A percentile compares a stretch with the other conserved stretches of the same genome.
These are phyloP conservation scores for Sodiomyces alkalinus DNA, from an alignment of 2,329 filamentous ascomycete genomes.

Conservation along the genomic window DNA sequence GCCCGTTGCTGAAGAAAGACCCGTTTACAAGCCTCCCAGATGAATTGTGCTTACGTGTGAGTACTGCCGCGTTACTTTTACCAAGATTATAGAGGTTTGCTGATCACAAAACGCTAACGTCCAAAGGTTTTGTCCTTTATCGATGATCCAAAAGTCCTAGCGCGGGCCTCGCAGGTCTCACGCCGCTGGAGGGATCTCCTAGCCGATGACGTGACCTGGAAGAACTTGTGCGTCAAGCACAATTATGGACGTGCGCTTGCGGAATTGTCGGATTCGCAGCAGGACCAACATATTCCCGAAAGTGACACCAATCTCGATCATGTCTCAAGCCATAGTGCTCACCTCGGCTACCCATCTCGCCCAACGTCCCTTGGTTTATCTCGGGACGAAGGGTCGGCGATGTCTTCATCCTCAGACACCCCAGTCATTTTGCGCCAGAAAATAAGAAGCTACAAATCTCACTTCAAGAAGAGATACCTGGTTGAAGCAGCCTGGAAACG, in stretches of 20 bases:
- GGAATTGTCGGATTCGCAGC: constrained; percentile 28
- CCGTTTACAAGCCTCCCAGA: constrained; percentile 86
- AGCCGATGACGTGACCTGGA: constrained; percentile 96
- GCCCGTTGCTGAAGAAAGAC: constrained; percentile 87
- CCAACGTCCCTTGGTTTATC: too few species aligned
- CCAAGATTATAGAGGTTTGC: too few species aligned
- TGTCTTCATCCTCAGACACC: constrained; percentile 13
- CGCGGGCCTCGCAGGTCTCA: constrained; percentile 91
- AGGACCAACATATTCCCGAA: too few species aligned
- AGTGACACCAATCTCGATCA: too few species aligned
- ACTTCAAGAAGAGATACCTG: constrained; percentile 95
- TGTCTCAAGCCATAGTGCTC: too few species aligned
- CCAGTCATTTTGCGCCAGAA: too few species aligned
- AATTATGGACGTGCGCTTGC: constrained; percentile 57
- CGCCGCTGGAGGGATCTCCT: constrained; percentile 84
- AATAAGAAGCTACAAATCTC: constrained; percentile 77
- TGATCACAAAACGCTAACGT: too few species aligned
- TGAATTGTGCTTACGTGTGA: constrained; percentile 77
- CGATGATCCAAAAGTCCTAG: constrained; percentile 88
- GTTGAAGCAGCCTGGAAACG: constrained; percentile 95
- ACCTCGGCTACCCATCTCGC: constrained; percentile 8
- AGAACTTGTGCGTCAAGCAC: constrained; percentile 90
- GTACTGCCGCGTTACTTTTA: too few species aligned
- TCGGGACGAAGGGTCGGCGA: constrained; percentile 16
- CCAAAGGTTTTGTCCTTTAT: constrained; percentile 94